Conservation (phyloP, 2,329 filamentous ascomycete species). For the Rhynchosporium graminicola region DNA sequence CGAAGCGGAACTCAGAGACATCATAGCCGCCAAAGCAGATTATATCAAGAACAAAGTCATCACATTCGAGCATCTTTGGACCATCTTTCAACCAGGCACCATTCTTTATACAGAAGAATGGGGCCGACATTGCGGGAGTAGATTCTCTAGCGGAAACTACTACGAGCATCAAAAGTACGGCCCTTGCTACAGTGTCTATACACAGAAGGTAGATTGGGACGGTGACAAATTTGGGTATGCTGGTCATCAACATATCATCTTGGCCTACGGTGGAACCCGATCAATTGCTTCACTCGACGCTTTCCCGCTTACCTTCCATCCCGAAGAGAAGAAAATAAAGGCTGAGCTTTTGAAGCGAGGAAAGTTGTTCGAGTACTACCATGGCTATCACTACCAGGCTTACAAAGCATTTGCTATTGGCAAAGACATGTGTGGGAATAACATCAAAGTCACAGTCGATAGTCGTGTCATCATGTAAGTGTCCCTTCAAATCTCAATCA, state of each 20-base stretch:
- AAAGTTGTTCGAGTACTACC: constrained; percentile 47
- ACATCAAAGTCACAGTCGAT: constrained; percentile 31
- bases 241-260: constrained; percentile 42
- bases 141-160: constrained; percentile 42
- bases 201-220: constrained; percentile 50
- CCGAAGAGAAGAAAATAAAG: constrained; percentile 42
- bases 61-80: constrained; percentile 54
- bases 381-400: constrained; percentile 51
- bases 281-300: constrained; percentile 47
- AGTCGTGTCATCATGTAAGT: constrained; percentile 31
- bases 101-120: constrained; percentile 45
- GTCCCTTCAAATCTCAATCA: no score
- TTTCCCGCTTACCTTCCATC: constrained; percentile 49
- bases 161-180: constrained; percentile 41
- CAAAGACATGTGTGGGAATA: constrained; percentile 26
- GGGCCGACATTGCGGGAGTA: constrained; percentile 45
- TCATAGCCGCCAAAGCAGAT: constrained; percentile 52
- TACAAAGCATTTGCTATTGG: constrained; percentile 41
- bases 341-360: constrained; percentile 45
- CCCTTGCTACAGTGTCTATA: constrained; percentile 44
- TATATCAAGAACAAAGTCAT: constrained; percentile 55
- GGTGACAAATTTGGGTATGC: constrained; percentile 50
- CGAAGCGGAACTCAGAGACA: constrained; percentile 52
- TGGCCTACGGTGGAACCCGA: constrained; percentile 47
- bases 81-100: constrained; percentile 52